Conservation (phyloP, 352 stramenopile species). For the Pseudoperonospora humuli region DNA sequence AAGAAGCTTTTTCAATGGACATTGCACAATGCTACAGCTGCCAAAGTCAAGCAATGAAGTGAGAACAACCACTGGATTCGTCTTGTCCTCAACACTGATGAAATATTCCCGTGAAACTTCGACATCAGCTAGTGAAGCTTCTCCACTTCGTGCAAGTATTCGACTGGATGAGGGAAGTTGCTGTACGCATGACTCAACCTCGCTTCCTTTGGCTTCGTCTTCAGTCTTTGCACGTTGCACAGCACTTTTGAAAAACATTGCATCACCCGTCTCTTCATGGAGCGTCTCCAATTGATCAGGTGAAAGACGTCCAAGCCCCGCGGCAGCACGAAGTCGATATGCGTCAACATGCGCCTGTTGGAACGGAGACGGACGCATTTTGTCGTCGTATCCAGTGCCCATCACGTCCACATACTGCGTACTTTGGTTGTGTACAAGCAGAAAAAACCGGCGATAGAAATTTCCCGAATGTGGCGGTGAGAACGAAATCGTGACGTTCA, state of each 20-base stretch:
- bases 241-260: constrained; percentile 54
- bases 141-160: no score
- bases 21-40: constrained; percentile 46
- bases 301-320: constrained; percentile 58
- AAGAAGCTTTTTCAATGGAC: constrained; percentile 59
- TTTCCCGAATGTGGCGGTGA: constrained; percentile 66
- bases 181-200: no score
- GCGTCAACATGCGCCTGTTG: constrained; percentile 88
- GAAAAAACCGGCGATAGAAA: constrained; percentile 87
- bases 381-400: constrained; percentile 85
- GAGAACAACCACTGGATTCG: constrained; percentile 43
- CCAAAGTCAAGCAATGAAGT: constrained; percentile 71
- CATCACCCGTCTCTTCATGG: constrained; percentile 58
- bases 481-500: constrained; percentile 85
- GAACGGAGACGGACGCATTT: constrained; percentile 81
- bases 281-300: constrained; percentile 80
- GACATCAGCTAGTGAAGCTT: constrained; percentile 59
- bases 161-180: no score
- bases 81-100: constrained; percentile 44
- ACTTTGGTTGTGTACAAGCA: constrained; percentile 80
- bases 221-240: constrained; percentile 27
- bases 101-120: constrained; percentile 84
- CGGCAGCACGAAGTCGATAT: constrained; percentile 45
- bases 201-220: no score
- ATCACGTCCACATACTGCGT: constrained; percentile 84